These are phyloP conservation scores for Purshia tridentata DNA, from an alignment of 306 rosid species.

Conservation along the genomic window DNA sequence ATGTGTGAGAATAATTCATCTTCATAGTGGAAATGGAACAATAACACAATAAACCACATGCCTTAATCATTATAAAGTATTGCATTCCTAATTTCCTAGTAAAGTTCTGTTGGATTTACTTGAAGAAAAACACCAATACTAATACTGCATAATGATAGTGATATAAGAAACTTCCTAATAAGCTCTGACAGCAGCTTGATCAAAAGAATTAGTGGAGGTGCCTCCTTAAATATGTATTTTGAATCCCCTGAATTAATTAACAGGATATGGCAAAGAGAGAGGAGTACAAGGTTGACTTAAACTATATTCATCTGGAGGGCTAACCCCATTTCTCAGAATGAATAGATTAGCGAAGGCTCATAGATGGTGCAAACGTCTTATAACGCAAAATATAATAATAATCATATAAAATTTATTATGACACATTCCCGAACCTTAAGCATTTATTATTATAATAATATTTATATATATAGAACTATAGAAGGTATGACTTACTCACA, in stretches of 20 bases:
- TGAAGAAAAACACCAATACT: background rate
- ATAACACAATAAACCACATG: slow-evolving; percentile 6
- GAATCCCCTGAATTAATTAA: background rate
- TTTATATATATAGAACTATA: too few species aligned
- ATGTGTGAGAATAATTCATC: background rate
- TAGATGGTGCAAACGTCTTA: too few species aligned
- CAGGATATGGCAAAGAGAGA: background rate
- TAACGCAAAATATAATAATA: too few species aligned
- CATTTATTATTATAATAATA: too few species aligned
- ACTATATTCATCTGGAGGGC: background rate
- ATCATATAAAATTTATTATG: too few species aligned
- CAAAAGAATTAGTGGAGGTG: background rate
- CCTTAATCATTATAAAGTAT: background rate
- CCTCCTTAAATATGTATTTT: background rate
- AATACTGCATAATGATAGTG: background rate
- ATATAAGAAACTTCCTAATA: background rate
- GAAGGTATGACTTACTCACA: too few species aligned
- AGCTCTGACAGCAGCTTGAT: background rate
- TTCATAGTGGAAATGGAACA: background rate
- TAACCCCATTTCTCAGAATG: slow-evolving; percentile 12
- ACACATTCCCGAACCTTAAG: too few species aligned
- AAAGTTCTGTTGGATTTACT: background rate
- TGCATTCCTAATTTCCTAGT: background rate
- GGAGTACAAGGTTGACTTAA: slow-evolving; percentile 28
- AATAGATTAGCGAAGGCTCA: slow-evolving; percentile 8